phyloP scores from a whole-genome alignment of 176 grass and related monocot species.

The Avena atlantica region DNA sequence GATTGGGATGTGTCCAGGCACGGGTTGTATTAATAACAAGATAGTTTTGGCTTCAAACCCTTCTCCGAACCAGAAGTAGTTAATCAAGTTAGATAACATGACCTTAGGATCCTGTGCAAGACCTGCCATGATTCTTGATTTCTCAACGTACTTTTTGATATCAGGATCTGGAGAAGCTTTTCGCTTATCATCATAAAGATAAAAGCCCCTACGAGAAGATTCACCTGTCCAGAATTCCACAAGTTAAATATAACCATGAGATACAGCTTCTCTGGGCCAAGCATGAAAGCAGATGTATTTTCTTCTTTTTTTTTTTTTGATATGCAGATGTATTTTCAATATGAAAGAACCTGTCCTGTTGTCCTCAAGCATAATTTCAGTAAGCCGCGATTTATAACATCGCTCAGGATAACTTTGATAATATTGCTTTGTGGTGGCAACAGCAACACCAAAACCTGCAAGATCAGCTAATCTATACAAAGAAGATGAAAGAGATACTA shows the following conservation, averaged over 20 bases:
- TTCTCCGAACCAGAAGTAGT: background rate
- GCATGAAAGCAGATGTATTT: background rate
- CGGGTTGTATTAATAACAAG: background rate
- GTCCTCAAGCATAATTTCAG: slow-evolving; percentile 71
- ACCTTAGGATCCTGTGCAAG: slow-evolving; percentile 69
- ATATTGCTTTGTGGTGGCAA: slow-evolving; percentile 67
- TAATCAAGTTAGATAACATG: slow-evolving; percentile 33
- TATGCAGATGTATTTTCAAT: background rate
- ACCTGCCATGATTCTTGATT: slow-evolving; percentile 74
- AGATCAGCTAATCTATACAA: slow-evolving; percentile 69
- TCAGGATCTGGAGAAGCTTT: slow-evolving; percentile 67
- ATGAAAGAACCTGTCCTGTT: slow-evolving; percentile 68
- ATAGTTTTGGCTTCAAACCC: background rate
- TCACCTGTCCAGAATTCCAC: slow-evolving; percentile 56
- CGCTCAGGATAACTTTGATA: slow-evolving; percentile 66
- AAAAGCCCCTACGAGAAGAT: slow-evolving; percentile 74
- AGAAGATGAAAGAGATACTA: slow-evolving; percentile 39
- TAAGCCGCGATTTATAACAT: slow-evolving; percentile 72
- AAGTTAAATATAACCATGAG: slow-evolving; percentile 41
- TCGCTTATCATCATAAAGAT: slow-evolving; percentile 70
- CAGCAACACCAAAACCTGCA: slow-evolving; percentile 72
- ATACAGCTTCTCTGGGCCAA: slow-evolving; percentile 24
- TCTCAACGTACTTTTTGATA: slow-evolving; percentile 72
- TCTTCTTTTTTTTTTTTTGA: no score
- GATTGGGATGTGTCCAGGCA: slow-evolving; percentile 8